Conservation (phyloP, 352 stramenopile genomes). For the Phytophthora boehmeriae region DNA sequence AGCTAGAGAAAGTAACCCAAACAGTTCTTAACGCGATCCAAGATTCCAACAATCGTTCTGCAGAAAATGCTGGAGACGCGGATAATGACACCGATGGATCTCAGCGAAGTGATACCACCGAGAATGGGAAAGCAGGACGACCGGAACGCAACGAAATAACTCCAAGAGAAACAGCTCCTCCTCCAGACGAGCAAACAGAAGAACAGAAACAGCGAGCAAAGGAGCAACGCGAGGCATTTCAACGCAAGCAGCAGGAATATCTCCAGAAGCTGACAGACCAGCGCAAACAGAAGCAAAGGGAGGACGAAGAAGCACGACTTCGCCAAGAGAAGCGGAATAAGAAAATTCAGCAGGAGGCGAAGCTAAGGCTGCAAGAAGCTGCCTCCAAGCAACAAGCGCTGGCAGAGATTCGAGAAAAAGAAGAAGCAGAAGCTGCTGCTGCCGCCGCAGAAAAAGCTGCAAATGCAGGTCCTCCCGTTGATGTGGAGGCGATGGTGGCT, state of each 20-base stretch:
- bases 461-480: conserved; percentile 29
- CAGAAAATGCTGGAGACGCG: conserved; percentile 21
- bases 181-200: conserved; percentile 23
- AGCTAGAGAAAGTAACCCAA: conserved; percentile 65
- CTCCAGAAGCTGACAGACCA: conserved; percentile 63
- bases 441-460: conserved; percentile 34
- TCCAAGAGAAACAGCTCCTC: conserved; percentile 1
- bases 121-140: conserved; percentile 16
- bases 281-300: conserved; percentile 67
- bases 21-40: conserved; percentile 60
- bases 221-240: conserved; percentile 53
- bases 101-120: conserved; percentile 3
- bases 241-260: conserved; percentile 77
- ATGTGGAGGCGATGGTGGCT: conserved; percentile 76
- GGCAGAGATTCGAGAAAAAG: conserved; percentile 37
- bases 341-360: conserved; percentile 60
- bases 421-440: conserved; percentile 53
- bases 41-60: conserved; percentile 39
- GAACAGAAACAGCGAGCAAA: conserved; percentile 49
- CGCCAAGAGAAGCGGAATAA: conserved; percentile 60
- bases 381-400: conserved; percentile 37
- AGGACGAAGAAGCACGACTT: conserved; percentile 66
- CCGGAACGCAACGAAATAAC: not conserved
- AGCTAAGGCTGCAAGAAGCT: conserved; percentile 61
- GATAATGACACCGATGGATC: conserved; percentile 11